Evolutionary conservation across 352 stramenopile species (phyloP), one percentile per base, ranked within the genome.

Genomic region (Phytophthora vignae): DNA sequence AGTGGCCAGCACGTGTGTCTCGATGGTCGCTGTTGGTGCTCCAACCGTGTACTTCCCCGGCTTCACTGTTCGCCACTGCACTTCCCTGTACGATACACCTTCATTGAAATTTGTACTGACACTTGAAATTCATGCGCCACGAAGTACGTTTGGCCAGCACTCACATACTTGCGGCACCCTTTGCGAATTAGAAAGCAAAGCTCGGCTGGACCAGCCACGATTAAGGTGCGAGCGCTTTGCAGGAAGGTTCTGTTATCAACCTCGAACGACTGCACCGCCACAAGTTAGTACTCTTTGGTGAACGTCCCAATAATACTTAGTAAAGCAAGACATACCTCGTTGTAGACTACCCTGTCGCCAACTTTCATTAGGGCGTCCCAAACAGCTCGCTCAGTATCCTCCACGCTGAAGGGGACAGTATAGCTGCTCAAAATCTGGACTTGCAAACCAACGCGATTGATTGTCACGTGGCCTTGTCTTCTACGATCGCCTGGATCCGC

Each of bases 141-240:
- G 36, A 72, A 76, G 55, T 65, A 22, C 2, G 57, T 68, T 31
- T 50, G 56, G 6, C 57, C 69, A 25, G 14, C 46, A n/a, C 55
- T 56, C 5, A 55, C 25, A 27, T 65, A 72, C 21, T 68, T 72
- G 22, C 69, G 63, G 22, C 31, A 60, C 17, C 50, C 69, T 27
- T 64, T 71, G 14, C 69, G 69, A 17, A 69, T 19, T 21, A 76
- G 63, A 38, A 76, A 62, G 29, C 57, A 67, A 17, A 72, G 27
- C 17, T 76, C 50, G 15, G 46, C 11, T 4, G 22, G n/a, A 8
- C 44, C 69, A 40, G 8, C 6, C 12, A 57, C 52, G 6, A 56
- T 46, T n/a, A 71, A 54, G 11, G 53, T 60, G 36, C 63, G 63
- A 11, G 64, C 12, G 17, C 56, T 72, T 22, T 68, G 50, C 46